phyloP scores from a whole-genome alignment of 129 eudicot genomes.

The Silybum marianum region DNA sequence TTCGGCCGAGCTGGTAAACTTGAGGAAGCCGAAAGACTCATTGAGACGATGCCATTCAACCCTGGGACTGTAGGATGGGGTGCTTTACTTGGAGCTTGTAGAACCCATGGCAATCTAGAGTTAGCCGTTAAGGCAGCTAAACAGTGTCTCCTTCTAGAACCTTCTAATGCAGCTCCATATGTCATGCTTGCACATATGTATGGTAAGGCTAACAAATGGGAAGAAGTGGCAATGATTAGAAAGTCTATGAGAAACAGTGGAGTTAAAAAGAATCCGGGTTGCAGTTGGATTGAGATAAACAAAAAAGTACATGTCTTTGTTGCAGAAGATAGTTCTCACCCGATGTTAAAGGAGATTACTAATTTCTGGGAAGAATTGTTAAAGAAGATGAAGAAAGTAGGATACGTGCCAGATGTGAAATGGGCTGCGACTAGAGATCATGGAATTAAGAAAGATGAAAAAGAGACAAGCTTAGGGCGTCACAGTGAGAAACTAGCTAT shows the following conservation, averaged over 20 bases:
- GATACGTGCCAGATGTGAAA: slow-evolving; percentile 63
- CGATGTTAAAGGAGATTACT: slow-evolving; percentile 57
- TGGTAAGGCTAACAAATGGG: slow-evolving; percentile 60
- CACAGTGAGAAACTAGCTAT: slow-evolving; percentile 85
- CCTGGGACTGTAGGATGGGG: slow-evolving; percentile 74
- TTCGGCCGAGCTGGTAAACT: slow-evolving; percentile 76
- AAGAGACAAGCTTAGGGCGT: slow-evolving; percentile 50
- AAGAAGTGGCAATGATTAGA: slow-evolving; percentile 60
- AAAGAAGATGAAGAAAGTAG: slow-evolving; percentile 52
- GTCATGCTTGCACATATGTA: slow-evolving; percentile 75
- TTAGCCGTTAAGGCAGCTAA: slow-evolving; percentile 73
- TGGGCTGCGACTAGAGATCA: slow-evolving; percentile 54
- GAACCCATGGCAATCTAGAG: slow-evolving; percentile 59
- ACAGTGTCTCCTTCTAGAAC: slow-evolving; percentile 53
- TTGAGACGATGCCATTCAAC: slow-evolving; percentile 63
- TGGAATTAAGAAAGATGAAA: slow-evolving; percentile 41
- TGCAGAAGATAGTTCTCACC: slow-evolving; percentile 73
- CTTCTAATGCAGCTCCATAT: slow-evolving; percentile 75
- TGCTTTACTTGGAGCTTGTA: slow-evolving; percentile 75
- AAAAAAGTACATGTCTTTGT: slow-evolving; percentile 75
- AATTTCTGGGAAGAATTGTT: slow-evolving; percentile 57
- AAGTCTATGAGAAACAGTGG: slow-evolving; percentile 55
- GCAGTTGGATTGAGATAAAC: slow-evolving; percentile 86
- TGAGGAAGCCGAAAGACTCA: slow-evolving; percentile 55
- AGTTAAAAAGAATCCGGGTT: slow-evolving; percentile 81